phyloP scores from a whole-genome alignment of 164 flowering plant genomes.

The Nymphaea thermarum region DNA sequence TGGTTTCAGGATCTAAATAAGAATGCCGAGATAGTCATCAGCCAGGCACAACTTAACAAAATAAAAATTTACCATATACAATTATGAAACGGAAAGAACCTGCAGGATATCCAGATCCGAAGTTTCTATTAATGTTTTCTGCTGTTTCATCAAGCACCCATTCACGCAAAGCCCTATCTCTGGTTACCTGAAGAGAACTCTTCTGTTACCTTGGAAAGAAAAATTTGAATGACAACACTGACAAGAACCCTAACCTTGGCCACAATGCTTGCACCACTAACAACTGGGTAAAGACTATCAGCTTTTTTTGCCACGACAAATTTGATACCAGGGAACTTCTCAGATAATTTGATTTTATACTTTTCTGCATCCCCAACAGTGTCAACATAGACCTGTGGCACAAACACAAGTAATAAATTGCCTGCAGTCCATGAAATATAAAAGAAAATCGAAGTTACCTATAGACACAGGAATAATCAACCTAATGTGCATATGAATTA shows the following conservation, averaged over 20 bases:
- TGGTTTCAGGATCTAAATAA: constrained; percentile 67
- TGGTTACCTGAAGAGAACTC: constrained; percentile 54
- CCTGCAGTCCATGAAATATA: background rate
- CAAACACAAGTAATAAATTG: constrained; percentile 3
- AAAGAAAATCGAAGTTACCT: background rate
- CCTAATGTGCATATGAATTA: background rate
- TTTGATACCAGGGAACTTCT: constrained; percentile 64
- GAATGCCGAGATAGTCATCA: background rate
- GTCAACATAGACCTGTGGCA: constrained; percentile 75
- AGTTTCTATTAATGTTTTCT: constrained; percentile 55
- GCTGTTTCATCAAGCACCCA: constrained; percentile 84
- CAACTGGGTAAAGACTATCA: constrained; percentile 93
- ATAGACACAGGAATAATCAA: background rate
- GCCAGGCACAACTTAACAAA: background rate
- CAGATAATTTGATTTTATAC: constrained; percentile 53
- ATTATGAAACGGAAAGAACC: constrained; percentile 24
- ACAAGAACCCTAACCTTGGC: constrained; percentile 47
- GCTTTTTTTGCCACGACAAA: constrained; percentile 96
- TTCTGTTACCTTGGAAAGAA: background rate
- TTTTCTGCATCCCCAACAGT: constrained; percentile 94
- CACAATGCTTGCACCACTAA: constrained; percentile 93
- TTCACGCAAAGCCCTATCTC: constrained; percentile 63
- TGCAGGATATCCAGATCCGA: constrained; percentile 98
- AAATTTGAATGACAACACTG: background rate
- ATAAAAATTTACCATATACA: background rate